Conservation (phyloP, 768 basidiomycete species). For the Hydnomerulius pinastri region DNA sequence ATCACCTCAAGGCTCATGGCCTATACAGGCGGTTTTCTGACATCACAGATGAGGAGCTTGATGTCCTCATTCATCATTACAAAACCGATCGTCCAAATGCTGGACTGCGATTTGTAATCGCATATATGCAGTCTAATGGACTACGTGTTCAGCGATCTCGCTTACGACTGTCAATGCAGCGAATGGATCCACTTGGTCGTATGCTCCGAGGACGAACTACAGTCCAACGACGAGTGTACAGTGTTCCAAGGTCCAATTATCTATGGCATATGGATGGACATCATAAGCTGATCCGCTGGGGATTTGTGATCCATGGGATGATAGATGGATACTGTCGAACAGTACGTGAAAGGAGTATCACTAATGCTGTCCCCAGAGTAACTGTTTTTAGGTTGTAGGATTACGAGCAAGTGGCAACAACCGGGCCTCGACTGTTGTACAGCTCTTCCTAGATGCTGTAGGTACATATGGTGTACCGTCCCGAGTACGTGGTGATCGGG, state of each 20-base stretch:
- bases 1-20: slow-evolving; percentile 9
- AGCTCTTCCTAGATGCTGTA: slow-evolving; percentile 21
- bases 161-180: slow-evolving; percentile 7
- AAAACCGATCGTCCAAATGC: slow-evolving; percentile 13
- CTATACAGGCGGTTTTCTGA: slow-evolving; percentile 10
- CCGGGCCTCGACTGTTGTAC: slow-evolving; percentile 21
- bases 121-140: slow-evolving; percentile 12
- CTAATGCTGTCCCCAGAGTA: too few species aligned
- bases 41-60: slow-evolving; percentile 21
- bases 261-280: slow-evolving; percentile 28
- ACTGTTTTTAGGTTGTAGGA: slow-evolving; percentile 25
- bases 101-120: slow-evolving; percentile 18
- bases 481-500: slow-evolving; percentile 26
- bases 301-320: slow-evolving; percentile 26
- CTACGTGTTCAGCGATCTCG: slow-evolving; percentile 15
- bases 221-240: slow-evolving; percentile 10
- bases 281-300: slow-evolving; percentile 27
- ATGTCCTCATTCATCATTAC: slow-evolving; percentile 14
- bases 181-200: slow-evolving; percentile 8
- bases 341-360: too few species aligned
- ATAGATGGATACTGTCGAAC: slow-evolving; percentile 32
- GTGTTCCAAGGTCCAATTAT: slow-evolving; percentile 10
- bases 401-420: slow-evolving; percentile 29
- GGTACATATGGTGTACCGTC: slow-evolving; percentile 20
- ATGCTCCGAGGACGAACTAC: background rate